Percentiles rank a stretch among this genome's conserved stretches.
Evolutionary conservation across 2,329 filamentous ascomycete species (phyloP).

Genomic region (Orbilia javanica): DNA sequence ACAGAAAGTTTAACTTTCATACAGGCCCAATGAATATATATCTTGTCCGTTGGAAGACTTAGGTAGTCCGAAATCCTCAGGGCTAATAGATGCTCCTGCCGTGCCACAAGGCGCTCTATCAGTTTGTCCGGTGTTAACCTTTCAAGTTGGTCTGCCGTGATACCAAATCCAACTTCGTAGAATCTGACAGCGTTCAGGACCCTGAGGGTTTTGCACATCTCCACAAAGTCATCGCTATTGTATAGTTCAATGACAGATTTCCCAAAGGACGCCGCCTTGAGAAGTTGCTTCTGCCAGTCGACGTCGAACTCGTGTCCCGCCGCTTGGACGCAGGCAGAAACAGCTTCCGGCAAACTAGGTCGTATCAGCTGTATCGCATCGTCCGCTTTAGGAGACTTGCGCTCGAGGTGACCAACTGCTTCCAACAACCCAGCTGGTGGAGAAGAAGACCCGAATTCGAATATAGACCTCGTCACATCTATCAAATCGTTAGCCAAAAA

Average conservation of each 20-base stretch:
- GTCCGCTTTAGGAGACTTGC: conserved; percentile 95
- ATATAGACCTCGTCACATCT: conserved; percentile 87
- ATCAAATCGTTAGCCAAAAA: conserved; percentile 17
- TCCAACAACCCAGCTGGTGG: conserved; percentile 93
- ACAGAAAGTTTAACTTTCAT: conserved; percentile 88
- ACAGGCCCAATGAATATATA: conserved; percentile 97
- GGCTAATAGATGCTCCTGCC: conserved; percentile 90
- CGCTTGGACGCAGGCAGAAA: conserved; percentile 92
- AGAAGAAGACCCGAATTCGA: conserved; percentile 86
- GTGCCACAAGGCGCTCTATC: conserved; percentile 85
- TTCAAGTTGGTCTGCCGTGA: conserved; percentile 88
- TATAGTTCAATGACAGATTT: conserved; percentile 98
- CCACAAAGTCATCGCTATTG: conserved; percentile 98
- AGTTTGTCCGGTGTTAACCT: conserved; percentile 89
- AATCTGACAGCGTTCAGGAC: conserved; percentile 93
- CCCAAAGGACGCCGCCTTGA: conserved; percentile 97
- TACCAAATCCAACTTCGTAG: conserved; percentile 87
- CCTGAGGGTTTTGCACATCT: conserved; percentile 94
- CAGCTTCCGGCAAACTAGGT: conserved; percentile 86
- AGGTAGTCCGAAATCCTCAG: conserved; percentile 89
- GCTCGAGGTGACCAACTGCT: conserved; percentile 88
- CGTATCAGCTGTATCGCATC: conserved; percentile 97
- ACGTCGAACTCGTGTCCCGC: conserved; percentile 91
- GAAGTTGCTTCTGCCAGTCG: conserved; percentile 92
- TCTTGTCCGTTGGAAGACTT: conserved; percentile 84